Evolutionary conservation across 768 basidiomycete genomes (phyloP).

Genomic region (Infundibulicybe gibba): DNA sequence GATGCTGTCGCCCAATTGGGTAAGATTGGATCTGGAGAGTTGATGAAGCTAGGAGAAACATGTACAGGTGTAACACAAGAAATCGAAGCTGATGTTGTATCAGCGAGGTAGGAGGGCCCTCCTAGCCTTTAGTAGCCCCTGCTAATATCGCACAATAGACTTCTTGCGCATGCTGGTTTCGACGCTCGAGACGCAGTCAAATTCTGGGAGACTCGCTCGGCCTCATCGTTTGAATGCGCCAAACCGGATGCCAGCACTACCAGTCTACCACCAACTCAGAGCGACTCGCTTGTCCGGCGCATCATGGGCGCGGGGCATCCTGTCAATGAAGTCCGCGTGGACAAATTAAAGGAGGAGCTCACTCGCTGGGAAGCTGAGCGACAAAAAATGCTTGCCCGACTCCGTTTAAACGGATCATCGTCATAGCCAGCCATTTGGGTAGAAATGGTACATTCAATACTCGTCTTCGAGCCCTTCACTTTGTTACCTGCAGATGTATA

Average conservation of each 20-base stretch:
- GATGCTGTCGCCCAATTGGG: constrained; percentile 86
- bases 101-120: constrained; percentile 51
- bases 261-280: constrained; percentile 13
- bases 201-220: constrained; percentile 74
- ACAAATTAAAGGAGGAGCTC: constrained; percentile 63
- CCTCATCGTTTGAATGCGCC: constrained; percentile 41
- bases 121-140: constrained; percentile 2
- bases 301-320: constrained; percentile 67
- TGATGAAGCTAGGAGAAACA: constrained; percentile 65
- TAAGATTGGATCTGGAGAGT: constrained; percentile 71
- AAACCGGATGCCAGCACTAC: constrained; percentile 17
- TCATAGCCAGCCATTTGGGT: not conserved
- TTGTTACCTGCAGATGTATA: too few relatives aligned
- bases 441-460: not conserved
- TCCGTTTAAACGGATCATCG: not conserved
- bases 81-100: constrained; percentile 90
- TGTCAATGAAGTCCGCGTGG: constrained; percentile 58
- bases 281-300: constrained; percentile 27
- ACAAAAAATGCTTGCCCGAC: constrained; percentile 16
- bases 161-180: constrained; percentile 91
- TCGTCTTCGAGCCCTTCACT: too few relatives aligned
- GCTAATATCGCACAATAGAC: constrained; percentile 32
- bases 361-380: constrained; percentile 64
- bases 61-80: constrained; percentile 85
- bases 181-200: constrained; percentile 78